These are phyloP conservation scores for Ascocoryne sarcoides DNA, from an alignment of 2,329 filamentous ascomycete species.

Conservation along the genomic window DNA sequence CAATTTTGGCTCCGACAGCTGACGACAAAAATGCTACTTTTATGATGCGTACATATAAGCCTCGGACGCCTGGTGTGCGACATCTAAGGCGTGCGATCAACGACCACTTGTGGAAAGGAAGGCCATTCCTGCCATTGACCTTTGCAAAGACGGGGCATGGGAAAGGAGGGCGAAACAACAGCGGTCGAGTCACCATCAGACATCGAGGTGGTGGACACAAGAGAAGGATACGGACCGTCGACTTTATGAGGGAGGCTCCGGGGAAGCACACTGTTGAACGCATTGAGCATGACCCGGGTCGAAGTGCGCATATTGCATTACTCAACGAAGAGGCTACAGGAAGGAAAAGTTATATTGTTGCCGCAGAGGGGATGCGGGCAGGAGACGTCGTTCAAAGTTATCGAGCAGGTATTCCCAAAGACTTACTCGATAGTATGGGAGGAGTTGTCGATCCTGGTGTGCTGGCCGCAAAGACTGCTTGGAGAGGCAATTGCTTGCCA, in stretches of 20 bases:
- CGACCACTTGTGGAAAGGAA: slow-evolving; percentile 93
- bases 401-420: slow-evolving; percentile 76
- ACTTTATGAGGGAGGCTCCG: slow-evolving; percentile 70
- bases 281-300: slow-evolving; percentile 92
- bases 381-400: slow-evolving; percentile 93
- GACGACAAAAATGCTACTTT: slow-evolving; percentile 31
- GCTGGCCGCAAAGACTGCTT: slow-evolving; percentile 85
- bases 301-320: slow-evolving; percentile 87
- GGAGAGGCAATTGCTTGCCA: slow-evolving; percentile 89
- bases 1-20: slow-evolving; percentile 37
- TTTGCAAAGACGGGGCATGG: slow-evolving; percentile 86
- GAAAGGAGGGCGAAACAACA: slow-evolving; percentile 87
- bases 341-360: slow-evolving; percentile 82
- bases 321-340: slow-evolving; percentile 66
- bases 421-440: slow-evolving; percentile 85
- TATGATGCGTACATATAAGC: slow-evolving; percentile 75
- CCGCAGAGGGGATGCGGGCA: slow-evolving; percentile 86
- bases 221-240: slow-evolving; percentile 82
- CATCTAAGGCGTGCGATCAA: slow-evolving; percentile 91
- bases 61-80: slow-evolving; percentile 82
- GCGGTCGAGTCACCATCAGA: slow-evolving; percentile 75
- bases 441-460: slow-evolving; percentile 91
- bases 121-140: slow-evolving; percentile 74
- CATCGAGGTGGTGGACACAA: slow-evolving; percentile 91
- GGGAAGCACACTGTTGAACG: slow-evolving; percentile 85